A percentile compares a stretch with the other conserved stretches of the same genome.
Conservation (phyloP, 208 protist genomes). For the Polymyxa betae region DNA sequence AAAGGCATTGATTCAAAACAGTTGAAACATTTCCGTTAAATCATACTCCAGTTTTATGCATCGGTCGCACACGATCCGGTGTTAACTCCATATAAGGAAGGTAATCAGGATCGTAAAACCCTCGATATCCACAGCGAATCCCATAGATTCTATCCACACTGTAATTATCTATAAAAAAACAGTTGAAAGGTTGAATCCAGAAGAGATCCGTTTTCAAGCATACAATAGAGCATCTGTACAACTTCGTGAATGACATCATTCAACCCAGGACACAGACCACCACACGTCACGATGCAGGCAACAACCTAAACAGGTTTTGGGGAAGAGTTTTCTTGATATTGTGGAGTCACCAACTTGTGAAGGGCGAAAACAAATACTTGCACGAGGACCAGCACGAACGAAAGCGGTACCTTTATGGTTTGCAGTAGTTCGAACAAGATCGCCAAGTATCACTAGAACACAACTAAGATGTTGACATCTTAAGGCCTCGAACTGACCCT, state of each 20-base stretch:
- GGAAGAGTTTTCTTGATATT: neutral
- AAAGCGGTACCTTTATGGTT: conserved; percentile 9
- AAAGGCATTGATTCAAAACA: neutral
- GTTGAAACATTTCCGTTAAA: conserved; percentile 37
- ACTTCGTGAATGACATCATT: conserved; percentile 68
- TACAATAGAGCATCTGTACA: conserved; percentile 2
- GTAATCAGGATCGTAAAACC: conserved; percentile 55
- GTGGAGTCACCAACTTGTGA: neutral
- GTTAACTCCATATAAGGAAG: neutral
- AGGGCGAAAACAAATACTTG: neutral
- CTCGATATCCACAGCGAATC: conserved; percentile 46
- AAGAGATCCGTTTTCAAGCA: neutral
- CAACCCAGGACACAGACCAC: conserved; percentile 71
- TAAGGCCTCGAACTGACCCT: neutral
- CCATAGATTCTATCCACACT: conserved; percentile 32
- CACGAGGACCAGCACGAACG: conserved; percentile 36
- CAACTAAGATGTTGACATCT: neutral
- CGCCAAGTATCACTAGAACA: neutral
- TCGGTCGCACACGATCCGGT: neutral
- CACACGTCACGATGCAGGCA: conserved; percentile 70
- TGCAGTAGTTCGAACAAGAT: conserved; percentile 33
- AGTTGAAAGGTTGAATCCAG: neutral
- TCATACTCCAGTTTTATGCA: conserved; percentile 21
- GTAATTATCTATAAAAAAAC: neutral
- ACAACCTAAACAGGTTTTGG: conserved; percentile 55